Evolutionary conservation across 495 filamentous ascomycete genomes (phyloP).

Genomic region (Filosporella fistucella): DNA sequence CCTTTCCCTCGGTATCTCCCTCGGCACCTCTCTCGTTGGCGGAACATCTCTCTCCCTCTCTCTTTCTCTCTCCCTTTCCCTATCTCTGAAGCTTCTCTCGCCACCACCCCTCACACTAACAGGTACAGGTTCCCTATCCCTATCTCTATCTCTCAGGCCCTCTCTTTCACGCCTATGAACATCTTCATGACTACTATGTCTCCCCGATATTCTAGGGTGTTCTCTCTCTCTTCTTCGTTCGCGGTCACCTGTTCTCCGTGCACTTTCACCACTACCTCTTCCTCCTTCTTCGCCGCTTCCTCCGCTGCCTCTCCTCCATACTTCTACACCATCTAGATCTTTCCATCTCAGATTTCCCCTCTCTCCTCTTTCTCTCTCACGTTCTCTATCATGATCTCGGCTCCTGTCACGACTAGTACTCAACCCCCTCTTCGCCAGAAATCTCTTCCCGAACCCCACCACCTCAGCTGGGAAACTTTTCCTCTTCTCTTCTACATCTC

Average conservation of each 20-base stretch:
- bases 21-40: too few species aligned
- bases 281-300: conserved; percentile 7
- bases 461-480: conserved; percentile 16
- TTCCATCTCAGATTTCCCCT: conserved; percentile 17
- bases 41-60: conserved; percentile 4
- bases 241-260: background rate
- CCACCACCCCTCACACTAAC: background rate
- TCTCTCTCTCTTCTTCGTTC: background rate
- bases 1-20: conserved; percentile 1
- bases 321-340: conserved; percentile 12
- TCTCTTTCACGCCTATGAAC: background rate
- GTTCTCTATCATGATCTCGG: background rate
- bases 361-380: conserved; percentile 1
- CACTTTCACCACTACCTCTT: background rate
- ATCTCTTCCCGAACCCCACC: conserved; percentile 17
- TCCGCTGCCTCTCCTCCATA: conserved; percentile 1
- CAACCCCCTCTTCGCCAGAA: conserved; percentile 17
- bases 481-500: conserved; percentile 12
- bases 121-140: background rate
- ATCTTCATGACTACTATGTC: conserved; percentile 1
- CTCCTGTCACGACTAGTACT: background rate
- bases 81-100: conserved; percentile 12
- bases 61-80: conserved; percentile 9
- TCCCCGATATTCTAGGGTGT: background rate
- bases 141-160: conserved; percentile 5